Evolutionary conservation across 139 green algal genomes (phyloP), one percentile per base, ranked within the genome.

Genomic region (Asterochloris sp.): DNA sequence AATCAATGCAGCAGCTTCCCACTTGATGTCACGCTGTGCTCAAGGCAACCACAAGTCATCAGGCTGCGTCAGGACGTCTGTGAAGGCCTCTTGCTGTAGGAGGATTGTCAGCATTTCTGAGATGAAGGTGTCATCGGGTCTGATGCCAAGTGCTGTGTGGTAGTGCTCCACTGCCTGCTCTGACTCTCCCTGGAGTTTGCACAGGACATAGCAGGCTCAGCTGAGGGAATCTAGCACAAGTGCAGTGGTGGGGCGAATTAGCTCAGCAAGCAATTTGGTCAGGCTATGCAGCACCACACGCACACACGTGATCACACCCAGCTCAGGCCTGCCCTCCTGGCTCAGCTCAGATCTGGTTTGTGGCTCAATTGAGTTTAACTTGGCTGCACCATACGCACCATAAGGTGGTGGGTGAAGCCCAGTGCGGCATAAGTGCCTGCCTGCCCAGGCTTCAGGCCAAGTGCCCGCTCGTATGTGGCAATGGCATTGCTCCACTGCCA

Each of bases 141-240:
- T 80, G 54, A 98, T 78, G 24, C 87, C 90, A 61, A 98, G 89
- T 17, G 93, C 92, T 60, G 94, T 94, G 86, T 98, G 96, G 80
- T 99, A 99, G 71, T 91, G 73, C 77, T 96, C 89, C 23, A 98
- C 93, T 12, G 96, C 95, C 10, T 85, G 77, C 29, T 74, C 62
- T n/a, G 87, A 28, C 38, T 93, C 66, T 12, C 92, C 87, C 85
- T 87, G 76, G n/a, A 76, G 38, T 2, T 54, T 54, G 38, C 38
- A 54, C 38, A 6, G 38, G 6, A 54, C 38, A 54, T 54, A 10
- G 38, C 38, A 2, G 38, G 38, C 38, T 54, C 38, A 54, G 38
- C 38, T 54, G 38, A 54, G 38, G 38, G 38, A 6, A 2, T 54
- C 38, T 54, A 54, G 38, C 38, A 54, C 6, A 6, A 54, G 4